Conservation (phyloP, 495 filamentous ascomycete species). For the Tuber indicum region DNA sequence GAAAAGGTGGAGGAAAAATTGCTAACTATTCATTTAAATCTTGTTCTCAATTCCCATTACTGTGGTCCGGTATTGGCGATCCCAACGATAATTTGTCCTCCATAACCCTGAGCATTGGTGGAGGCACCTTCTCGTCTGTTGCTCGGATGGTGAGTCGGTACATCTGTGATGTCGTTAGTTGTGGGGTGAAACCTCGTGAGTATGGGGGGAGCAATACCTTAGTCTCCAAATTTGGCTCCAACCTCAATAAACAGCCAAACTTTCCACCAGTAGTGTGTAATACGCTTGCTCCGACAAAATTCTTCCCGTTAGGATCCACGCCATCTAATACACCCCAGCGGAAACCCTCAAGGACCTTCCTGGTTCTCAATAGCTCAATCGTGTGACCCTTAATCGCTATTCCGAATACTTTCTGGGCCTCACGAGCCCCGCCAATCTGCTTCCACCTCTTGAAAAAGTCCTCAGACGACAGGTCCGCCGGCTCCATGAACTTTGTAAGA, state of each 20-base stretch:
- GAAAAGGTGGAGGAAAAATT: background rate
- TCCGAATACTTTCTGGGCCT: slow-evolving; percentile 79
- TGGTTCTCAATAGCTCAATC: slow-evolving; percentile 46
- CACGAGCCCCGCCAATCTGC: slow-evolving; percentile 84
- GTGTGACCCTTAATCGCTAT: slow-evolving; percentile 49
- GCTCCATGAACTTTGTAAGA: slow-evolving; percentile 93
- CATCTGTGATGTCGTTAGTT: slow-evolving; percentile 59
- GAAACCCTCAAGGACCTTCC: slow-evolving; percentile 66
- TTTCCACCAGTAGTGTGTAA: slow-evolving; percentile 80
- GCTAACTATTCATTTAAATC: background rate
- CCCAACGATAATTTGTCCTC: slow-evolving; percentile 67
- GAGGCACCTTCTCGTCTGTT: slow-evolving; percentile 82
- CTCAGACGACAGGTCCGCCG: slow-evolving; percentile 70
- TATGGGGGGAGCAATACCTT: slow-evolving; percentile 54
- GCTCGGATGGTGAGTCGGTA: slow-evolving; percentile 89
- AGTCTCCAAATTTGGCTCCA: slow-evolving; percentile 90
- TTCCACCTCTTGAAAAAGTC: slow-evolving; percentile 99
- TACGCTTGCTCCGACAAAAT: slow-evolving; percentile 89
- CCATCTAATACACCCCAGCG: slow-evolving; percentile 77
- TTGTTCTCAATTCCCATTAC: slow-evolving; percentile 8
- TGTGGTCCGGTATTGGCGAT: slow-evolving; percentile 31
- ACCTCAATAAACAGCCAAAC: slow-evolving; percentile 82
- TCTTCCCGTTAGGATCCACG: slow-evolving; percentile 84
- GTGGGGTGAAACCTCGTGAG: background rate
- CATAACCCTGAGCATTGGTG: slow-evolving; percentile 74